Conservation (phyloP, 495 filamentous ascomycete species). For the Aspergillus panamensis region DNA sequence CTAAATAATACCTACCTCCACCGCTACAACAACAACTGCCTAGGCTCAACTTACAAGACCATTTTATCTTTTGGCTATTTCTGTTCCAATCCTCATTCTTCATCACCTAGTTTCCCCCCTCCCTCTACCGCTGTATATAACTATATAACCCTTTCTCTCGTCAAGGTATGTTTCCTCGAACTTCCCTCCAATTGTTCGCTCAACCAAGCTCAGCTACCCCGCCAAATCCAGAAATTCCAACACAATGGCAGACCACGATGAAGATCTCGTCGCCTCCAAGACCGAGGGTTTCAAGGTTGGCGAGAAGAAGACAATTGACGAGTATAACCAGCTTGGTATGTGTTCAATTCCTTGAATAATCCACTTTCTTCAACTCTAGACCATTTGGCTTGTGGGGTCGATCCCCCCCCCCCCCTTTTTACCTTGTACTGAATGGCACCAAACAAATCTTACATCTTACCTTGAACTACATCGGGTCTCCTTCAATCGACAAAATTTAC, state of each 20-base stretch:
- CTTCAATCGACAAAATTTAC: not conserved
- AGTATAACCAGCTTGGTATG: slow-evolving; percentile 89
- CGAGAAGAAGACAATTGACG: slow-evolving; percentile 94
- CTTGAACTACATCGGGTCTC: too few species aligned
- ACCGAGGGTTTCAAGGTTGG: slow-evolving; percentile 96
- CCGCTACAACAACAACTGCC: slow-evolving; percentile 15
- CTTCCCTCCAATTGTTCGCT: slow-evolving; percentile 11
- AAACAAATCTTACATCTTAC: too few species aligned
- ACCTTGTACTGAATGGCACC: not conserved
- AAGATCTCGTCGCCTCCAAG: slow-evolving; percentile 80
- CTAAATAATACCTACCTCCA: slow-evolving; percentile 1
- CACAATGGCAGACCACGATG: slow-evolving; percentile 72
- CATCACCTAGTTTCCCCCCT: not conserved
- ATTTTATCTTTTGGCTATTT: too few species aligned
- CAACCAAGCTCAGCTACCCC: slow-evolving; percentile 18
- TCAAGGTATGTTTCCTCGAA: too few species aligned
- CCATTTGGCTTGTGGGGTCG: slow-evolving; percentile 3
- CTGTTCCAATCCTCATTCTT: not conserved
- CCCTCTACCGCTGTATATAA: not conserved
- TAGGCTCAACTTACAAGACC: not conserved
- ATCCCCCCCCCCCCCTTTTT: not conserved
- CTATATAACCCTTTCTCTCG: not conserved
- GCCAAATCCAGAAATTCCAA: slow-evolving; percentile 21
- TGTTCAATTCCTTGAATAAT: slow-evolving; percentile 11
- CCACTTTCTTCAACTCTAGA: not conserved